phyloP scores from a whole-genome alignment of 495 filamentous ascomycete genomes.

The Astrothelium macrocarpum region DNA sequence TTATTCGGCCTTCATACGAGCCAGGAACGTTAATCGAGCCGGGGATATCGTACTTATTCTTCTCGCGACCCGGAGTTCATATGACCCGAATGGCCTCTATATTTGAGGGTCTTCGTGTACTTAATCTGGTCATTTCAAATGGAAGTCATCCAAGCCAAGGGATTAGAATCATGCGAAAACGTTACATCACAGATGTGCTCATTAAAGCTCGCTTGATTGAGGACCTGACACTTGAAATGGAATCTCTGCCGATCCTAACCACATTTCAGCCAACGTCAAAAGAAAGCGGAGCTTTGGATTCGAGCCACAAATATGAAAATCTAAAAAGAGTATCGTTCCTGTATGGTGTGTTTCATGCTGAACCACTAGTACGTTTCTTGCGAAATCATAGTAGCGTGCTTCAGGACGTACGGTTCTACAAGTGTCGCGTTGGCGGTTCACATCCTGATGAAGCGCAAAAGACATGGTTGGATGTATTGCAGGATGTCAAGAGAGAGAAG shows the following conservation, averaged over 20 bases:
- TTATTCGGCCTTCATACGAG: slow-evolving; percentile 1
- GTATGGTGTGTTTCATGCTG: not conserved
- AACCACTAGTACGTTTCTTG: not conserved
- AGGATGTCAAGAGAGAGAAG: not conserved
- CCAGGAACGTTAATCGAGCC: not conserved
- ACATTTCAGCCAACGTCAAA: not conserved
- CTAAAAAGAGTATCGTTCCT: not conserved
- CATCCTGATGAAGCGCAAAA: not conserved
- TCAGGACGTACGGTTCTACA: not conserved
- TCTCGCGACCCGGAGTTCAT: not conserved
- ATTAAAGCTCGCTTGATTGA: not conserved
- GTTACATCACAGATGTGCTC: not conserved
- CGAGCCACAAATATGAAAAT: not conserved
- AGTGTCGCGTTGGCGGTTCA: not conserved
- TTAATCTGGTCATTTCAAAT: not conserved
- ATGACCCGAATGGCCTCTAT: not conserved
- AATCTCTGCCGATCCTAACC: not conserved
- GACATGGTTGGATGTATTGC: not conserved
- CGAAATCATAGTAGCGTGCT: not conserved
- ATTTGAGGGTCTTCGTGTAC: not conserved
- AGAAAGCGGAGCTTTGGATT: not conserved
- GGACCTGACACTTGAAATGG: slow-evolving; percentile 1
- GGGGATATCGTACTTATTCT: not conserved
- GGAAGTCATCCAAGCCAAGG: not conserved
- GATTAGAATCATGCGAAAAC: not conserved